Percentiles rank a stretch among this genome's conserved stretches.
These are phyloP conservation scores for Fusarium continuum DNA, from an alignment of 2,329 filamentous ascomycete genomes.

Conservation along the genomic window DNA sequence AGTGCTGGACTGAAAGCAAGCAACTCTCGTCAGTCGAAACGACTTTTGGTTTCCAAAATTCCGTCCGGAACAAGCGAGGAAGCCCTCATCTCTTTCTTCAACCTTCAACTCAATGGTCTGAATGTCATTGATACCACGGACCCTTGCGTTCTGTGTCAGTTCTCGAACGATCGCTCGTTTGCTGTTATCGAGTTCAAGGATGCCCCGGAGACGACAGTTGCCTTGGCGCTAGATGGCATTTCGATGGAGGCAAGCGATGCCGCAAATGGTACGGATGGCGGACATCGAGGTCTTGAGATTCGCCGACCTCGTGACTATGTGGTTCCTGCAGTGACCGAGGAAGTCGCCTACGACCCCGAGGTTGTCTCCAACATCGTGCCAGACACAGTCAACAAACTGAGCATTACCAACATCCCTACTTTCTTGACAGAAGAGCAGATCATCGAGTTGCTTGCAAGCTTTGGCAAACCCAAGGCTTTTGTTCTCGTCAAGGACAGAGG, in stretches of 20 bases:
- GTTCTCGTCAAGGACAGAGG: constrained; percentile 85
- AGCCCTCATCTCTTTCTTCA: constrained; percentile 84
- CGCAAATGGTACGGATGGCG: constrained; percentile 62
- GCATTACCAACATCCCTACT: constrained; percentile 85
- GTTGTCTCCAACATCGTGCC: constrained; percentile 82
- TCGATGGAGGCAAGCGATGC: constrained; percentile 80
- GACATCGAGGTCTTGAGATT: constrained; percentile 73
- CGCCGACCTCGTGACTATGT: constrained; percentile 96
- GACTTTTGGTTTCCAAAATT: constrained; percentile 87
- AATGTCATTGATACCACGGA: constrained; percentile 88
- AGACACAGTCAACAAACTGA: constrained; percentile 95
- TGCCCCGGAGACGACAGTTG: constrained; percentile 87
- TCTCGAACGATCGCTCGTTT: constrained; percentile 81
- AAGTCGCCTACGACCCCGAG: constrained; percentile 77
- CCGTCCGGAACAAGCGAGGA: constrained; percentile 80
- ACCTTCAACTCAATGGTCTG: constrained; percentile 93
- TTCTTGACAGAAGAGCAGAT: constrained; percentile 94
- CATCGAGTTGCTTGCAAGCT: constrained; percentile 86
- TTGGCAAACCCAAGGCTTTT: constrained; percentile 93
- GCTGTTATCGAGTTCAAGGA: constrained; percentile 92
- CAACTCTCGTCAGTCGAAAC: constrained; percentile 93
- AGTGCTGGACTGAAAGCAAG: constrained; percentile 88
- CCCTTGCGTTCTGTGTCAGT: constrained; percentile 83
- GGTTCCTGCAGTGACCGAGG: constrained; percentile 80
- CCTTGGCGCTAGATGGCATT: constrained; percentile 88